Conservation (phyloP, 208 protist genomes). For the Trypanosoma mega region DNA sequence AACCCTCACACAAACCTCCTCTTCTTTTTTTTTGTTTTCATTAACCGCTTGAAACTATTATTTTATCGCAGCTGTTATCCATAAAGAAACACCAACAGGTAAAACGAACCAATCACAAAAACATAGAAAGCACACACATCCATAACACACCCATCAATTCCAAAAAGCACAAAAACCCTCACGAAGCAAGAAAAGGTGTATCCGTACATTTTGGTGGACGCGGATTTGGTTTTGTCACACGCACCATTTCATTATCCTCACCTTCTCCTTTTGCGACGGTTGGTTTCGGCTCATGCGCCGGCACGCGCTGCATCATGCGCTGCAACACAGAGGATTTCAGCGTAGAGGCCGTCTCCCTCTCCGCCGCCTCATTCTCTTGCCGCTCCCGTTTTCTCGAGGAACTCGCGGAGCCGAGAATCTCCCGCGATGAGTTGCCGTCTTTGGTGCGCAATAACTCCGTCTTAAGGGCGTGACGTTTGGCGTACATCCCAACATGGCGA, state of each 20-base stretch:
- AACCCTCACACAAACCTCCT: too few species aligned
- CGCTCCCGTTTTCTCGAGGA: constrained; percentile 34
- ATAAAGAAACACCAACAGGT: too few species aligned
- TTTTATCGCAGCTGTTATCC: too few species aligned
- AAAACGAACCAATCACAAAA: too few species aligned
- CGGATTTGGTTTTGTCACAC: constrained; percentile 75
- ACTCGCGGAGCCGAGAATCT: constrained; percentile 68
- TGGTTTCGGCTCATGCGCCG: constrained; percentile 60
- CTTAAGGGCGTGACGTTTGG: constrained; percentile 82
- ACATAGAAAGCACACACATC: too few species aligned
- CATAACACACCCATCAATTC: not conserved
- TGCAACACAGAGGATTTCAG: constrained; percentile 66
- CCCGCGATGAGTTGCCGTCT: constrained; percentile 29
- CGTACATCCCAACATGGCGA: constrained; percentile 77
- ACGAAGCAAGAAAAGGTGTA: constrained; percentile 60
- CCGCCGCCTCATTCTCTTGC: constrained; percentile 8
- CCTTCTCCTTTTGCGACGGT: constrained; percentile 27
- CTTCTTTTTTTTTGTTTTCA: too few species aligned
- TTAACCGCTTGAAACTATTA: too few species aligned
- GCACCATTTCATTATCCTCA: constrained; percentile 35
- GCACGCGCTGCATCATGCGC: constrained; percentile 69
- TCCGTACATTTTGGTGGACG: constrained; percentile 79
- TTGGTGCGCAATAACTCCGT: constrained; percentile 67
- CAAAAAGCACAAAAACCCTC: not conserved
- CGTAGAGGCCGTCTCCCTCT: constrained; percentile 28